Evolutionary conservation across 2,329 filamentous ascomycete species (phyloP).

Genomic region (Trichoderma polysporum): DNA sequence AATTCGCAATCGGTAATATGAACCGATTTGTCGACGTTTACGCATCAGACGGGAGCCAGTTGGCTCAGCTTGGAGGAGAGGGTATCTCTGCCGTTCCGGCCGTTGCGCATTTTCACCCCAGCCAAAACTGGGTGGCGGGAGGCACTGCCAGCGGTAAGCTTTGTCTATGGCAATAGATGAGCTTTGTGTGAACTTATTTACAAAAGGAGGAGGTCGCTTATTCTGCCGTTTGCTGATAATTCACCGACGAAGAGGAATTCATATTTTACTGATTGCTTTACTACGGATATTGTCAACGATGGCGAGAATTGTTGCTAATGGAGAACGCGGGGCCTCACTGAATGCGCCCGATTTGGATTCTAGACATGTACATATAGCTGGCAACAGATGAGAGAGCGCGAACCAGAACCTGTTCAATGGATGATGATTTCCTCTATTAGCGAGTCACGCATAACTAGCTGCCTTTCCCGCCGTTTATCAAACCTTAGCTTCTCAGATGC

Average conservation of each 20-base stretch:
- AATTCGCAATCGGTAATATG: conserved; percentile 95
- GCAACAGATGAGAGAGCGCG: neutral
- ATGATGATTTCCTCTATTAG: neutral
- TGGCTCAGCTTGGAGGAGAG: conserved; percentile 84
- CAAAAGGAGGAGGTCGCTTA: neutral
- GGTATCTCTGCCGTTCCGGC: conserved; percentile 93
- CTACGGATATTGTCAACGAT: neutral
- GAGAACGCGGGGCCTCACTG: neutral
- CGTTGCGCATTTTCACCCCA: conserved; percentile 86
- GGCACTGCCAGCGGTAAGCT: conserved; percentile 91
- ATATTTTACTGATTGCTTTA: neutral
- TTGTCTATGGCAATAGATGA: conserved; percentile 75
- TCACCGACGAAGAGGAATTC: neutral
- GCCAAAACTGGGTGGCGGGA: conserved; percentile 85
- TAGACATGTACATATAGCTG: conserved; percentile 1
- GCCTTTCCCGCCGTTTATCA: neutral
- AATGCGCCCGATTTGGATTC: neutral
- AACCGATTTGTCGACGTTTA: conserved; percentile 95
- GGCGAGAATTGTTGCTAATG: neutral
- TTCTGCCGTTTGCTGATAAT: neutral
- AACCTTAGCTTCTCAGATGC: neutral
- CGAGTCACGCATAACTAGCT: neutral
- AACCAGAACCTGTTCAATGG: neutral
- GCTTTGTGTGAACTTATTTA: neutral
- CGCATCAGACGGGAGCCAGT: conserved; percentile 75